These are phyloP conservation scores for Exophiala aquamarina DNA, from an alignment of 2,329 filamentous ascomycete genomes.

Conservation along the genomic window DNA sequence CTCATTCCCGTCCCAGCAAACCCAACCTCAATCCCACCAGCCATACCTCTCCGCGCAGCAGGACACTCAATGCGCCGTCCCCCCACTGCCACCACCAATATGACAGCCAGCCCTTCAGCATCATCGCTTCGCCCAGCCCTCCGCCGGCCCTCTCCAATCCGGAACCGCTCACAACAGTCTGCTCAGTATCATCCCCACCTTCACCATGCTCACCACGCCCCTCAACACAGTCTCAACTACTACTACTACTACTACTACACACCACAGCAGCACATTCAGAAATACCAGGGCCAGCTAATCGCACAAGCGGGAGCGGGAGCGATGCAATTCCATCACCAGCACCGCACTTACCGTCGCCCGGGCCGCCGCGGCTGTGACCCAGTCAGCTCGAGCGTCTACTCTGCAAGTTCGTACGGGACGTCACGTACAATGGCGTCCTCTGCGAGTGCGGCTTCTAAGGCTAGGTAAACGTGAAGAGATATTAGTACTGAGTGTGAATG, in stretches of 20 bases:
- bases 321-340: conserved; percentile 4
- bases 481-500: too few species aligned
- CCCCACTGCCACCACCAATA: neutral
- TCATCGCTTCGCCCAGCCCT: neutral
- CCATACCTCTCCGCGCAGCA: conserved; percentile 13
- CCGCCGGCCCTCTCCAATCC: conserved; percentile 10
- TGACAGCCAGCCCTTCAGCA: neutral
- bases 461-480: too few species aligned
- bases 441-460: too few species aligned
- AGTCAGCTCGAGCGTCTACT: conserved; percentile 11
- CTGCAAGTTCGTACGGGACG: conserved; percentile 14
- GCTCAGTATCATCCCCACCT: conserved; percentile 4
- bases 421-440: too few species aligned
- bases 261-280: neutral
- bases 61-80: conserved; percentile 5
- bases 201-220: neutral
- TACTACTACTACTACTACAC: neutral
- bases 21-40: neutral
- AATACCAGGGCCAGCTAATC: neutral
- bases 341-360: conserved; percentile 1
- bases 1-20: neutral
- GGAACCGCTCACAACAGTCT: neutral
- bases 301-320: neutral
- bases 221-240: neutral
- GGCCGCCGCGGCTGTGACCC: neutral